Evolutionary conservation across 2,329 filamentous ascomycete genomes (phyloP).

Genomic region (Cercospora sp.): DNA sequence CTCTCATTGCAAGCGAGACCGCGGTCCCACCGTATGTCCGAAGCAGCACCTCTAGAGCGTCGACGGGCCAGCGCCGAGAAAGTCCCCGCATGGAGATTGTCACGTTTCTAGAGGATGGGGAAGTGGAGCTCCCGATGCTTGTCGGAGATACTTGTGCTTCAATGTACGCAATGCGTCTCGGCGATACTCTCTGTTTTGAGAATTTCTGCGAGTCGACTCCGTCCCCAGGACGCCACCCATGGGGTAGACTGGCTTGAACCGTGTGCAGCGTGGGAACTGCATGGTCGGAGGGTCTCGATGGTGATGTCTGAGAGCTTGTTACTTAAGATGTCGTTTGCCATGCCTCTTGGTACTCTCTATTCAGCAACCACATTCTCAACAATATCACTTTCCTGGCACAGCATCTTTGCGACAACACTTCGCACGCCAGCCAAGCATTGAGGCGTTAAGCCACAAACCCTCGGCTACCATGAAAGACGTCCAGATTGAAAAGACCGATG

Average conservation of each 20-base stretch:
- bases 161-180: not conserved
- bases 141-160: slow-evolving; percentile 5
- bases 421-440: not conserved
- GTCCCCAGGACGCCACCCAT: slow-evolving; percentile 5
- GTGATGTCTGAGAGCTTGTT: not conserved
- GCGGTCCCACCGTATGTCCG: slow-evolving; percentile 8
- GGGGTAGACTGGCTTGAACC: not conserved
- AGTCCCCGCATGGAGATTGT: slow-evolving; percentile 5
- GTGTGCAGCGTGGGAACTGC: not conserved
- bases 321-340: slow-evolving; percentile 12
- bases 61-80: slow-evolving; percentile 1
- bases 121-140: not conserved
- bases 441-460: slow-evolving; percentile 5
- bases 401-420: not conserved
- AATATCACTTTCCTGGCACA: not conserved
- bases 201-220: not conserved
- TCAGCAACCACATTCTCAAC: not conserved
- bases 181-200: not conserved
- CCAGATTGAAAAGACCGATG: slow-evolving; percentile 23
- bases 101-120: not conserved
- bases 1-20: slow-evolving; percentile 1
- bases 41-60: not conserved
- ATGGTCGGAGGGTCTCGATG: not conserved
- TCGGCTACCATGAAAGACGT: slow-evolving; percentile 15
- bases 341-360: slow-evolving; percentile 4